phyloP scores from a whole-genome alignment of 805 yeast species.

The Metschnikowia aberdeeniae region DNA sequence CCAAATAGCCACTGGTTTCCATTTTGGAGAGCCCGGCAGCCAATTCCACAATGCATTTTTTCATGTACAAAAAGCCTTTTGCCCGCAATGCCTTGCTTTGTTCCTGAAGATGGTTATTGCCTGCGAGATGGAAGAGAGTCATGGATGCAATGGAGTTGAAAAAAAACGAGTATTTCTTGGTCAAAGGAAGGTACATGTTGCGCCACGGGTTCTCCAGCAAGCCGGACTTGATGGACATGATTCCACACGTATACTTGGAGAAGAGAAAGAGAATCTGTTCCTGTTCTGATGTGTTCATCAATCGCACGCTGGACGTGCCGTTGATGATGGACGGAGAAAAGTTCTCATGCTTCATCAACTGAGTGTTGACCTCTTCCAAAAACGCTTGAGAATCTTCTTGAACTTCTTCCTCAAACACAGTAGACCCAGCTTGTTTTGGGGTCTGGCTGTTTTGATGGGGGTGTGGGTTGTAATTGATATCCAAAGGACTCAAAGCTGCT shows the following conservation, averaged over 20 bases:
- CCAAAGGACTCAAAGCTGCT: conserved; percentile 26
- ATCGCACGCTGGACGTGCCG: conserved; percentile 6
- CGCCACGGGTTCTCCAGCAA: conserved; percentile 69
- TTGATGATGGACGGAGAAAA: conserved; percentile 11
- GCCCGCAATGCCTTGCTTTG: conserved; percentile 43
- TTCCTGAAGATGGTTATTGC: conserved; percentile 35
- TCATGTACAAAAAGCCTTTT: conserved; percentile 56
- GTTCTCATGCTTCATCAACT: conserved; percentile 9
- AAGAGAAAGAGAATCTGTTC: conserved; percentile 35
- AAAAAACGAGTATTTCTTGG: conserved; percentile 51
- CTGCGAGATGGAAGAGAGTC: conserved; percentile 56
- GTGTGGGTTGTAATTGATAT: conserved; percentile 2
- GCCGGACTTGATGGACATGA: conserved; percentile 63
- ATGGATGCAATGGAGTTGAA: conserved; percentile 63
- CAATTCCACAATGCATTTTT: conserved; percentile 52
- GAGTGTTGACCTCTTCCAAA: conserved; percentile 1
- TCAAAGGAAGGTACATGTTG: conserved; percentile 51
- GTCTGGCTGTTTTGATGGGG: background rate
- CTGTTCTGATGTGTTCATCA: conserved; percentile 28
- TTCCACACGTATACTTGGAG: conserved; percentile 35
- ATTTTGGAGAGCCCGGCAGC: conserved; percentile 49
- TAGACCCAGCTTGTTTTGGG: background rate
- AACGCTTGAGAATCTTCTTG: background rate
- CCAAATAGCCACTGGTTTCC: conserved; percentile 19
- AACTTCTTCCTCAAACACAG: background rate